Evolutionary conservation across 164 flowering plant genomes (phyloP), one percentile per base, ranked within the genome.

Genomic region (Nymphaea colorata): DNA sequence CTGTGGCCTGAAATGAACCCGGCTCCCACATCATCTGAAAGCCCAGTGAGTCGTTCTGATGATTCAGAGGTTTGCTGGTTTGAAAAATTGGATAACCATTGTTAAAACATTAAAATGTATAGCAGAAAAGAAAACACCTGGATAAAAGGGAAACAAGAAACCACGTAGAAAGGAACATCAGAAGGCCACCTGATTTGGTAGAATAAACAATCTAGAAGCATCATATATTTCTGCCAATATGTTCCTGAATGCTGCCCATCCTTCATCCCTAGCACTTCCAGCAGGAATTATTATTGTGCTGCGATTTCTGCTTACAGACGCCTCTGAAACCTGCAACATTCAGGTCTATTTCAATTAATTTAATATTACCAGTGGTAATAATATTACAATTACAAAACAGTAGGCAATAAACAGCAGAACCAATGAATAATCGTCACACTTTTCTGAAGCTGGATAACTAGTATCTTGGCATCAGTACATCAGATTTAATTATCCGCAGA

Each of bases 281-380:
- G 98, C 97, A 43, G 98, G 98, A 75, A 93, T 92, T 68, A 93
- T 93, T 44, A 93, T 93, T 62, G 98, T 93, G 72, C 98, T 93
- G 16, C 98, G 94, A 77, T 89, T 93, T 78, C 98, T 83, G 82
- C 86, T 93, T 42, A 89, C 94, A 71, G 98, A 93, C 63, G 98
- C 98, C 74, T 93, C 98, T 62, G 97, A 91, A 41, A 93, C 89
- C 97, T 93, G 82, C 63, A 43, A 68, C 69, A 70, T 14, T 25
- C 36, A 25, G 36, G 36, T 25, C 36, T 25, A 25, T 25, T 25
- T 25, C 36, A 25, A 25, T 25, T 25, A 25, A 25, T 25, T 25
- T 25, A 25, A 25, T 25, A 25, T 25, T 25, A 25, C 0, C 36
- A 25, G 36, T 25, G 1, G 36, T 25, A 25, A 25, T 25, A 25